phyloP scores from a whole-genome alignment of 345 rosid genomes.

The Eucalyptus fibrosa region DNA sequence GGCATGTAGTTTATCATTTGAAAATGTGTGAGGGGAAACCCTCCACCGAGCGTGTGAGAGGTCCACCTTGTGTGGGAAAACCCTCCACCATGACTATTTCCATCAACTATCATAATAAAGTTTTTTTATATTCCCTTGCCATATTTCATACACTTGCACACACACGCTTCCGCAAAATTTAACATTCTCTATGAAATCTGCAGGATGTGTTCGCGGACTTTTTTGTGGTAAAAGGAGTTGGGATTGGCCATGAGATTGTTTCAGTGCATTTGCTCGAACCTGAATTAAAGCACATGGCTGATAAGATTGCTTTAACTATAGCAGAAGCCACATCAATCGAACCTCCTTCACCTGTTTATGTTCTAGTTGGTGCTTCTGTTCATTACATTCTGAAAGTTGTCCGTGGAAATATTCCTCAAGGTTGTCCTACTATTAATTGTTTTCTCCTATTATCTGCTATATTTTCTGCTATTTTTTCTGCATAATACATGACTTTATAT shows the following conservation, averaged over 20 bases:
- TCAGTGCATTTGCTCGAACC: slow-evolving; percentile 77
- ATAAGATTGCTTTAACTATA: slow-evolving; percentile 67
- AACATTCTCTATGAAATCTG: slow-evolving; percentile 9
- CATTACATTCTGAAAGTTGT: slow-evolving; percentile 62
- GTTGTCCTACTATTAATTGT: slow-evolving; percentile 13
- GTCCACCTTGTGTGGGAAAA: no score
- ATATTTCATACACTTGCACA: no score
- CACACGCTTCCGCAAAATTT: no score
- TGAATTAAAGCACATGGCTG: slow-evolving; percentile 43
- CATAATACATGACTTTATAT: neutral
- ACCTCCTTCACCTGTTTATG: slow-evolving; percentile 82
- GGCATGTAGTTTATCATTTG: no score
- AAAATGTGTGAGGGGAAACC: no score
- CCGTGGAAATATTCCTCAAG: slow-evolving; percentile 73
- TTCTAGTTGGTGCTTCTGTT: slow-evolving; percentile 73
- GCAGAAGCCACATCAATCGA: slow-evolving; percentile 96
- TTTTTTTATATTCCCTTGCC: no score
- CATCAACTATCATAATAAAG: no score
- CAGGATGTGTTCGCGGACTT: slow-evolving; percentile 90
- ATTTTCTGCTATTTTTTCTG: neutral
- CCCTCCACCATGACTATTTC: no score
- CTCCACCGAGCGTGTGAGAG: no score
- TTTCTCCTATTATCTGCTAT: neutral
- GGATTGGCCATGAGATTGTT: slow-evolving; percentile 81
- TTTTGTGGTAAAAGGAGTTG: slow-evolving; percentile 70